A percentile compares a stretch with the other conserved stretches of the same genome.
Evolutionary conservation across 352 stramenopile genomes (phyloP).

Genomic region (Globisporangium cystogenes): DNA sequence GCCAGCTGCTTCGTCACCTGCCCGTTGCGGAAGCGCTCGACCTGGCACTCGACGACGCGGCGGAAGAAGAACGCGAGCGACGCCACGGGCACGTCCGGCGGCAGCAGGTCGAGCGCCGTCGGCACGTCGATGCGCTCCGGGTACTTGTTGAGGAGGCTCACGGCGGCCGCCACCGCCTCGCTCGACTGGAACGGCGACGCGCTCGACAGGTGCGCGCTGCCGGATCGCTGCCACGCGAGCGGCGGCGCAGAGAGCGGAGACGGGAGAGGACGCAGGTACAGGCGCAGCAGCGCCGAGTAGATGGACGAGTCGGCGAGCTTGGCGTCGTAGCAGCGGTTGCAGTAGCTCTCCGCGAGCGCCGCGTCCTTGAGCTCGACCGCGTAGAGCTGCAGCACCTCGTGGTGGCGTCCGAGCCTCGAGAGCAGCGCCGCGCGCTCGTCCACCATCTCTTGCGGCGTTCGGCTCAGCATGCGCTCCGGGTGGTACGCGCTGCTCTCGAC

Average conservation of each 20-base stretch:
- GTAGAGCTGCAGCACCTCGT: constrained; percentile 80
- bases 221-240: constrained; percentile 19
- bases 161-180: constrained; percentile 55
- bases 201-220: neutral
- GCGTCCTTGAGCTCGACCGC: constrained; percentile 70
- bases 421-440: constrained; percentile 73
- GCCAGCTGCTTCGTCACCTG: constrained; percentile 83
- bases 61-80: constrained; percentile 61
- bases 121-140: constrained; percentile 77
- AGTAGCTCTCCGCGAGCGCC: constrained; percentile 68
- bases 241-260: constrained; percentile 19
- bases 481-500: constrained; percentile 49
- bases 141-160: constrained; percentile 80
- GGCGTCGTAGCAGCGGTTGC: constrained; percentile 73
- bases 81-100: constrained; percentile 40
- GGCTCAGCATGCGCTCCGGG: constrained; percentile 75
- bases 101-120: constrained; percentile 69
- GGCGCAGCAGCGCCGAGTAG: constrained; percentile 69
- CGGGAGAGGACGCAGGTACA: constrained; percentile 57
- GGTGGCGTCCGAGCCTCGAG: constrained; percentile 66
- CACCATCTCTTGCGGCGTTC: constrained; percentile 69
- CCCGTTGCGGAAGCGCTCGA: constrained; percentile 68
- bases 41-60: constrained; percentile 66
- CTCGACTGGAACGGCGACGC: constrained; percentile 25
- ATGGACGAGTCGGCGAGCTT: constrained; percentile 76